Evolutionary conservation across 2,329 filamentous ascomycete genomes (phyloP), one percentile per base, ranked within the genome.

Genomic region (Arthrinium puccinioides): DNA sequence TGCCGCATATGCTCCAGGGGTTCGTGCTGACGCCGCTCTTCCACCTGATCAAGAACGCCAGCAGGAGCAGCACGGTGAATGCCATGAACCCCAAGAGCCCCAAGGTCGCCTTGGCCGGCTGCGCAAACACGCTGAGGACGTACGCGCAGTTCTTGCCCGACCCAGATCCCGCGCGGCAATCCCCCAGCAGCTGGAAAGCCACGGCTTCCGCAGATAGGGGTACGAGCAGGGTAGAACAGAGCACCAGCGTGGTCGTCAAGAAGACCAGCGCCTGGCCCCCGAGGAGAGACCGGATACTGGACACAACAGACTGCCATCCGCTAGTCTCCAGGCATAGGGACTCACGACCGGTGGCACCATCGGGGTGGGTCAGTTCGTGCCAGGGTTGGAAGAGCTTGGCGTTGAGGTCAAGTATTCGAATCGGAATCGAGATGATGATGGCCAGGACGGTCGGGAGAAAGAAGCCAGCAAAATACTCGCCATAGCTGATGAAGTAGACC

Each of bases 1-100:
- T 47, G 6, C 57, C 52, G 14, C 52, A 54, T 14, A 61, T 59
- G 29, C 54, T 60, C 59, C 59, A 61, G 2, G 59, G 60, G 28
- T 62, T 61, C 0, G 55, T 46, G 5, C 45, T 37, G 3, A 62
- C 54, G 3, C 59, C 58, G 0, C 55, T 52, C 11, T 38, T 39
- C 59, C 59, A 61, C 13, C 45, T 42, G n/a, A n/a, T n/a, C n/a
- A n/a, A n/a, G n/a, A n/a, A n/a, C n/a, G n/a, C n/a, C 6, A 35
- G 32, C 1, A 61, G 39, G 14, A 26, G 24, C 24, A 26, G 24
- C 10, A 26, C 14, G 14, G 8, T 9, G 24, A 26, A 26, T 3
- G 54, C 5, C 4, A 57, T 18, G 21, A 53, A 19, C 0, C 23
- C 51, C 2, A 61, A 40, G 8, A 63, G 27, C 1, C 21, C 53